Evolutionary conservation across 164 flowering plant genomes (phyloP), one percentile per base, ranked within the genome.

Genomic region (Liquidambar formosana): DNA sequence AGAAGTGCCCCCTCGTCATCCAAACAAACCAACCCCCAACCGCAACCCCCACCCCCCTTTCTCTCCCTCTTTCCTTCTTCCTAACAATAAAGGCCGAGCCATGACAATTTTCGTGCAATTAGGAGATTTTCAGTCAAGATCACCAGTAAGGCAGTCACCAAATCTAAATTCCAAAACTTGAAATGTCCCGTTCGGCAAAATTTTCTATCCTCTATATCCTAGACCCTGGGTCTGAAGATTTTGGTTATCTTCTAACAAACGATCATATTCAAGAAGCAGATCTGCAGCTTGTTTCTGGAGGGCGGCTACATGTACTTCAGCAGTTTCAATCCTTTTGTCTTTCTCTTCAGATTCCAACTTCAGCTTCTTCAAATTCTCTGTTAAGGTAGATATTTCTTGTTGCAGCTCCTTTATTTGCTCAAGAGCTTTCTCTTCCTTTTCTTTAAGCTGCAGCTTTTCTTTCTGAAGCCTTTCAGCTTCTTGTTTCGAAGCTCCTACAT

Each of bases 281-380:
- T 92, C 97, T 27, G 90, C 94, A 15, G 94, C 77, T 76, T 94
- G 98, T 73, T 94, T 94, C 78, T 94, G 98, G 61, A 94, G 94
- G 73, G 97, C 70, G 26, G 76, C 71, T 44, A 94, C 93, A 66
- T 88, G 91, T 56, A 83, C 83, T 82, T 89, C 98, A 18, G 94
- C 94, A 18, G 93, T 83, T 65, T 76, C 85, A 52, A 88, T 75
- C 73, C 57, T 70, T 72, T 84, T 92, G 65, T 90, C 91, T 71
- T 90, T 94, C 61, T 83, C 88, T 71, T 79, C 83, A n/a, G 80
- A 79, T 61, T 90, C 94, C 63, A 58, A 43, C 75, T 86, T 87
- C 49, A 86, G 66, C 80, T 88, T 90, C 74, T 94, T 86, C 76
- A 90, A 23, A 49, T 77, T 80, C 26, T 83, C 85, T 14, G 72